phyloP scores from a whole-genome alignment of 139 green algal species.

The Tetraselmis chui region DNA sequence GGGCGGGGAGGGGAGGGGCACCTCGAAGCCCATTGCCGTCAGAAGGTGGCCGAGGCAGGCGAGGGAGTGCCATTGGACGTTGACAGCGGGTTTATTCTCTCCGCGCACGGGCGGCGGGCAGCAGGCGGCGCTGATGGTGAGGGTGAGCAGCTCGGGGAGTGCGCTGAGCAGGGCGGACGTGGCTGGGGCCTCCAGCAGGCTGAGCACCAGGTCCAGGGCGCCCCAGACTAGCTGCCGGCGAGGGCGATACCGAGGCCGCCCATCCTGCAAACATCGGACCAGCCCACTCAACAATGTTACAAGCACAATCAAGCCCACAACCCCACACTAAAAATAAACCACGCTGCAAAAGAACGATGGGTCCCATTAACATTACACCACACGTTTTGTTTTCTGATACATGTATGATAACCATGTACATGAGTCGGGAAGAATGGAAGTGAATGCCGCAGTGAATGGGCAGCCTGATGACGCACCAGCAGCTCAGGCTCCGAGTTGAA shows the following conservation, averaged over 20 bases:
- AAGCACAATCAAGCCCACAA: too few relatives aligned
- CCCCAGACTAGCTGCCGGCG: neutral
- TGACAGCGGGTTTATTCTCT: neutral
- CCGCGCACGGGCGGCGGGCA: too few relatives aligned
- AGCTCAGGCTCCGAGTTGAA: neutral
- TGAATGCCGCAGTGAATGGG: neutral
- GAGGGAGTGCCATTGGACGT: neutral
- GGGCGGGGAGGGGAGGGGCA: neutral
- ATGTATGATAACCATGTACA: too few relatives aligned
- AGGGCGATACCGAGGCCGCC: neutral
- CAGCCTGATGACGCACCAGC: neutral
- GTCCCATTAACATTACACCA: too few relatives aligned
- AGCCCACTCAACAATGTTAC: too few relatives aligned
- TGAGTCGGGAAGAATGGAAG: too few relatives aligned
- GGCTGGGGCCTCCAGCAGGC: neutral
- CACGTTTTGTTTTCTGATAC: too few relatives aligned
- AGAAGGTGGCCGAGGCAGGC: neutral
- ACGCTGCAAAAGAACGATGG: too few relatives aligned
- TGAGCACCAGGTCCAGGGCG: neutral
- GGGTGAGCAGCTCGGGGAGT: neutral
- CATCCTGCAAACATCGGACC: too few relatives aligned
- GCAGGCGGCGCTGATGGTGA: neutral
- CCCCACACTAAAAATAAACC: too few relatives aligned
- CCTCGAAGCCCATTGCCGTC: neutral
- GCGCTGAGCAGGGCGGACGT: neutral